These are phyloP conservation scores for Theileria equi DNA, from an alignment of 169 alveolate species.

Conservation along the genomic window DNA sequence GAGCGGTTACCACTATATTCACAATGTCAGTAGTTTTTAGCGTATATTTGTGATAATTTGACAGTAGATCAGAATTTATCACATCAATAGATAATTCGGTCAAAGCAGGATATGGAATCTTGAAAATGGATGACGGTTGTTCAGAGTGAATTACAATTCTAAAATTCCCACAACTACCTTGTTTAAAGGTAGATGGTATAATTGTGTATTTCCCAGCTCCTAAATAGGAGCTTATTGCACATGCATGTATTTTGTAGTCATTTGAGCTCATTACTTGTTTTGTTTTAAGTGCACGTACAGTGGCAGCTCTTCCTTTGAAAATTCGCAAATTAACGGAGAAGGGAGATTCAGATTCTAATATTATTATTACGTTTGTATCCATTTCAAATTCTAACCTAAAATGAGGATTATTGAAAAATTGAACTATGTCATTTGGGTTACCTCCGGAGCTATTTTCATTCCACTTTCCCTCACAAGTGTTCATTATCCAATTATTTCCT, in stretches of 20 bases:
- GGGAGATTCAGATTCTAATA: constrained; percentile 71
- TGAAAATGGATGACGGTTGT: too few species aligned
- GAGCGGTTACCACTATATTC: too few species aligned
- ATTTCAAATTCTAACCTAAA: constrained; percentile 66
- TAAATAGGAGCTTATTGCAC: constrained; percentile 56
- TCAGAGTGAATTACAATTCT: constrained; percentile 19
- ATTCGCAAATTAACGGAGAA: constrained; percentile 78
- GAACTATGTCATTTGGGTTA: constrained; percentile 75
- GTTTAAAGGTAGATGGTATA: constrained; percentile 67
- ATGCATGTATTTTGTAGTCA: constrained; percentile 74
- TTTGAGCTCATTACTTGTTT: constrained; percentile 72
- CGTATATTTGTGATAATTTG: too few species aligned
- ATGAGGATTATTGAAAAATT: constrained; percentile 77
- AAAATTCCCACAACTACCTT: background rate
- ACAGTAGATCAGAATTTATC: too few species aligned
- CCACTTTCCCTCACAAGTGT: constrained; percentile 65
- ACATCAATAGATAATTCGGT: too few species aligned
- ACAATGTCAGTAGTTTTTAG: too few species aligned
- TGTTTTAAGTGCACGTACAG: constrained; percentile 70
- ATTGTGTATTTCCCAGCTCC: constrained; percentile 62
- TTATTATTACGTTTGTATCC: constrained; percentile 46
- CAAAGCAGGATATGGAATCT: too few species aligned
- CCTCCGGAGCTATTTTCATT: constrained; percentile 69
- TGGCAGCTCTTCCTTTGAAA: constrained; percentile 71
- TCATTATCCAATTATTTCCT: constrained; percentile 33